A percentile compares a stretch with the other conserved stretches of the same genome.
Evolutionary conservation across 73 alveolate species (phyloP).

Genomic region (Uronychia binucleata): DNA sequence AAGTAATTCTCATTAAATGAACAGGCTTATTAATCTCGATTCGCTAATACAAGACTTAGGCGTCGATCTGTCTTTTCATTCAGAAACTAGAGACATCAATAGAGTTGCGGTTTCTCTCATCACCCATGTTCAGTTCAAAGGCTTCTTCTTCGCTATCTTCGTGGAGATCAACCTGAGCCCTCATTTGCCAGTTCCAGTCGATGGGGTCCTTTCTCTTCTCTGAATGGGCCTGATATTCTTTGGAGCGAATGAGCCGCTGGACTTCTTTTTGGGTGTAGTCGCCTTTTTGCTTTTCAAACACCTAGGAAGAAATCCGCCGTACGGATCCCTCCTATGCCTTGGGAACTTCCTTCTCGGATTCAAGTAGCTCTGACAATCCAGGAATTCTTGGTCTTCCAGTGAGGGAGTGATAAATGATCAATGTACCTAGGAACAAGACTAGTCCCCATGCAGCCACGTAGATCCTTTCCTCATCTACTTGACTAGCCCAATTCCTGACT

Average conservation of each 20-base stretch:
- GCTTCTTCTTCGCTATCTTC: background rate
- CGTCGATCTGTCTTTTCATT: background rate
- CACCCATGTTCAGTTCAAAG: too few relatives aligned
- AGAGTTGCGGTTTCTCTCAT: background rate
- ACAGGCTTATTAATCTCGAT: background rate
- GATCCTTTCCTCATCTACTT: too few relatives aligned
- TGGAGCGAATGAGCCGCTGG: background rate
- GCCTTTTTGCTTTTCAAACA: background rate
- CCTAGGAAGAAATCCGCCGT: background rate
- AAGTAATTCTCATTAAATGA: too few relatives aligned
- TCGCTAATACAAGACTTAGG: background rate
- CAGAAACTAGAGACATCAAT: too few relatives aligned
- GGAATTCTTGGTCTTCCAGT: background rate
- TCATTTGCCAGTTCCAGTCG: background rate
- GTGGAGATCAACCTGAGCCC: background rate
- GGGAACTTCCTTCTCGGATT: background rate
- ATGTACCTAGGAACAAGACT: too few relatives aligned
- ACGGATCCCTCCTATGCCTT: background rate
- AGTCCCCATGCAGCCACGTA: too few relatives aligned
- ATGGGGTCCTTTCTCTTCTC: background rate
- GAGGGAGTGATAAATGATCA: background rate
- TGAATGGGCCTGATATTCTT: background rate
- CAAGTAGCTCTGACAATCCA: background rate
- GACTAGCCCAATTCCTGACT: too few relatives aligned
- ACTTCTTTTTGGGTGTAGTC: background rate